Evolutionary conservation across 176 grass and related monocot species (phyloP).

Genomic region (Zoysia pacifica): DNA sequence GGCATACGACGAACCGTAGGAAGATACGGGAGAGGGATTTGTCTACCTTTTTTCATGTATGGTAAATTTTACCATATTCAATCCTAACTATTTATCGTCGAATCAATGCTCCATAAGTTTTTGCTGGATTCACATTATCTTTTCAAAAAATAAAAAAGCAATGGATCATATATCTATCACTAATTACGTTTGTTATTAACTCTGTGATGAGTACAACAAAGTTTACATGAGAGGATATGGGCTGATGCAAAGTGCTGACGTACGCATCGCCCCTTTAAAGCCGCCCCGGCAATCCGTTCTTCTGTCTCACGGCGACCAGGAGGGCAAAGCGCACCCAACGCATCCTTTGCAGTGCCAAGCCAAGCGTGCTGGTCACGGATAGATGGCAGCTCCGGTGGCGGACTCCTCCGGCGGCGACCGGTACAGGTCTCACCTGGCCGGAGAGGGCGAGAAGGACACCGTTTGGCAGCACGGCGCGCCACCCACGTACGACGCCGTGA

Average conservation of each 20-base stretch:
- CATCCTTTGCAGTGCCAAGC: not conserved
- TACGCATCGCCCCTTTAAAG: constrained; percentile 1
- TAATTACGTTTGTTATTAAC: not conserved
- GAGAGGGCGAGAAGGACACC: constrained; percentile 77
- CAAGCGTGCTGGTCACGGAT: not conserved
- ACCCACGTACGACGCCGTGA: constrained; percentile 78
- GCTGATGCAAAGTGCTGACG: not conserved
- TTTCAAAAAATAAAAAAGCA: no score
- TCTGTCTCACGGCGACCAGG: not conserved
- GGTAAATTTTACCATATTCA: no score
- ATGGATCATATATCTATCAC: not conserved
- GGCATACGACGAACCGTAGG: no score
- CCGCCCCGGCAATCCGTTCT: not conserved
- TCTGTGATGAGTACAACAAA: not conserved
- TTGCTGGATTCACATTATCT: no score
- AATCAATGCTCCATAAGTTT: no score
- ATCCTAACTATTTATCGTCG: no score
- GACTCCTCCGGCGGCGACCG: constrained; percentile 51
- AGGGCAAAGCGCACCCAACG: not conserved
- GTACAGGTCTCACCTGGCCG: constrained; percentile 67
- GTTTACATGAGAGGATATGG: not conserved
- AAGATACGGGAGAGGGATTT: no score
- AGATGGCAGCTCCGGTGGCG: constrained; percentile 38
- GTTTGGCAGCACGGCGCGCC: constrained; percentile 76
- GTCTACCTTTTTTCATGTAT: no score